Evolutionary conservation across 495 filamentous ascomycete species (phyloP).

Genomic region (Pyrenula massariospora): DNA sequence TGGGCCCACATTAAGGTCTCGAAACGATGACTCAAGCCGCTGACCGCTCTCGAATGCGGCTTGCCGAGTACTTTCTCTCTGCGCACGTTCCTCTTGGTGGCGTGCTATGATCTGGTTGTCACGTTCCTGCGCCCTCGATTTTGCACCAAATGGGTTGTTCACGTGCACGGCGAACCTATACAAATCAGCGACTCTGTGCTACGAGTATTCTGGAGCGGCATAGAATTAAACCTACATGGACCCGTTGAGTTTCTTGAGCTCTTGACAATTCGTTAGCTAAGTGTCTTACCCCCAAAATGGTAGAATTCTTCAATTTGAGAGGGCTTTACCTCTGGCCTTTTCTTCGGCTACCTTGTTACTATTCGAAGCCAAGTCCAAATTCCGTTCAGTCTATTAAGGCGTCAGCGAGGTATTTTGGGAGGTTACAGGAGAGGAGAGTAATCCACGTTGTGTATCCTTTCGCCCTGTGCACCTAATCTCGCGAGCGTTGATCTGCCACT

Average conservation of each 20-base stretch:
- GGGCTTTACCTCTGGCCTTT: slow-evolving; percentile 64
- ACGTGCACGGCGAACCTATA: slow-evolving; percentile 80
- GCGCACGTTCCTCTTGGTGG: slow-evolving; percentile 53
- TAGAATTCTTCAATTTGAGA: no score
- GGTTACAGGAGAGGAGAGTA: no score
- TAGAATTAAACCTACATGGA: no score
- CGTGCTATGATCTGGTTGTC: slow-evolving; percentile 51
- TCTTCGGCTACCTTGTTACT: slow-evolving; percentile 64
- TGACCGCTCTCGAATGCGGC: slow-evolving; percentile 47
- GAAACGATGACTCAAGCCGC: slow-evolving; percentile 48
- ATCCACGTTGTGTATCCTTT: slow-evolving; percentile 71
- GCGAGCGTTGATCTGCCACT: slow-evolving; percentile 58
- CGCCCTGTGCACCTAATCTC: slow-evolving; percentile 61
- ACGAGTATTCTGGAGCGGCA: no score
- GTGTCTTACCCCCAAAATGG: no score
- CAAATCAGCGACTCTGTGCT: no score
- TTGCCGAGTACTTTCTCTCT: slow-evolving; percentile 53
- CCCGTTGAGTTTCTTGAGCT: no score
- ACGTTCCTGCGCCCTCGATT: slow-evolving; percentile 40
- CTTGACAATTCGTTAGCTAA: no score
- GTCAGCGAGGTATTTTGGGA: no score
- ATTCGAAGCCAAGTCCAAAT: slow-evolving; percentile 55
- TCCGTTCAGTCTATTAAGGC: no score
- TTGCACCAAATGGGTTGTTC: slow-evolving; percentile 58
- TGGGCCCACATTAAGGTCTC: slow-evolving; percentile 32